Evolutionary conservation across 2,329 filamentous ascomycete species (phyloP).

Genomic region (Aspergillus tubingensis): DNA sequence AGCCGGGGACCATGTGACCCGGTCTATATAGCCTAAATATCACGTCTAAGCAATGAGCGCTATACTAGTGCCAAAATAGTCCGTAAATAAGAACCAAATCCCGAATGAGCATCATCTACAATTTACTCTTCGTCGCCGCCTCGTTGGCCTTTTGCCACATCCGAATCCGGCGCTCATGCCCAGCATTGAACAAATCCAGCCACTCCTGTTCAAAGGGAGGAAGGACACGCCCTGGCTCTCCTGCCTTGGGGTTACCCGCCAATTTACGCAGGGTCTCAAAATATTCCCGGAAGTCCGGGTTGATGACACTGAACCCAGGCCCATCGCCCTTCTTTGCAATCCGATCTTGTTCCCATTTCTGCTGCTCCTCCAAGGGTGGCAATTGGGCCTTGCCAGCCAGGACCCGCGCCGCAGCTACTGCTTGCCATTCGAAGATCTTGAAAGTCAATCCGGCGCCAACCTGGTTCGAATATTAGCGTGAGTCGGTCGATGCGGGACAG

Average conservation of each 20-base stretch:
- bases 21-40: not conserved
- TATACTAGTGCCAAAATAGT: not conserved
- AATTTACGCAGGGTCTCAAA: constrained; percentile 56
- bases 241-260: constrained; percentile 45
- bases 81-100: too few relatives aligned
- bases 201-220: constrained; percentile 48
- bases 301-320: constrained; percentile 57
- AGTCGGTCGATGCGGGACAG: not conserved
- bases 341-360: constrained; percentile 59
- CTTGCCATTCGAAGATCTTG: constrained; percentile 70
- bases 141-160: constrained; percentile 61
- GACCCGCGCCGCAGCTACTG: constrained; percentile 61
- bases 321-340: constrained; percentile 59
- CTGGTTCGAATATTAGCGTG: constrained; percentile 24
- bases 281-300: constrained; percentile 65
- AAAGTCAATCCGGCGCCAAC: constrained; percentile 57
- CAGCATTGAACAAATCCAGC: constrained; percentile 53
- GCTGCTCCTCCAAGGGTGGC: constrained; percentile 53
- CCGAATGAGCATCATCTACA: constrained; percentile 1
- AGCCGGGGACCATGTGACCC: not conserved
- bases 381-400: constrained; percentile 57
- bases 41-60: not conserved
- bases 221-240: constrained; percentile 42
- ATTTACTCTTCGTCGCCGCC: constrained; percentile 13
- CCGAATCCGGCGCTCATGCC: constrained; percentile 57